Conservation (phyloP, 768 basidiomycete genomes). For the Hirschioporus abietinus region DNA sequence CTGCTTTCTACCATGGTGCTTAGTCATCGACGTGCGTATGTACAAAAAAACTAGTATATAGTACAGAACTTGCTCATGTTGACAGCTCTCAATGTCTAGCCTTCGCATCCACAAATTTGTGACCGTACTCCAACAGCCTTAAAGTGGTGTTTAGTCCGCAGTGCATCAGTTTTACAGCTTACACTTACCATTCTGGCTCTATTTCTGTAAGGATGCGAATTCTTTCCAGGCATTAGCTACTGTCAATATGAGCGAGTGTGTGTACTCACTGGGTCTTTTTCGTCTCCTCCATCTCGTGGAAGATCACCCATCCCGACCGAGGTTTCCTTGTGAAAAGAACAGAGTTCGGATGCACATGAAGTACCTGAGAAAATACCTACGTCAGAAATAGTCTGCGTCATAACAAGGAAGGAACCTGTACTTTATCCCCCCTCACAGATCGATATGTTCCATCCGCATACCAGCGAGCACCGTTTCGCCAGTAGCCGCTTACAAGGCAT, state of each 20-base stretch:
- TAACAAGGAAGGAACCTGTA: slow-evolving; percentile 21
- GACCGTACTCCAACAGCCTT: slow-evolving; percentile 47
- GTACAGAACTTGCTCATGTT: too few species aligned
- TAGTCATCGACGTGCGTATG: too few species aligned
- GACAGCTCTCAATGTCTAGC: background rate
- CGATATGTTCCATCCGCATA: slow-evolving; percentile 90
- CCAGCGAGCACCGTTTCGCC: slow-evolving; percentile 91
- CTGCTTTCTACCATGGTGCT: background rate
- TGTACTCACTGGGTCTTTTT: slow-evolving; percentile 80
- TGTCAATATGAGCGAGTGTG: background rate
- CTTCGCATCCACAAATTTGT: slow-evolving; percentile 36
- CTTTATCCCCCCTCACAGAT: slow-evolving; percentile 81
- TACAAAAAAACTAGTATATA: too few species aligned
- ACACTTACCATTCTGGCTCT: slow-evolving; percentile 82
- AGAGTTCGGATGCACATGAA: slow-evolving; percentile 91
- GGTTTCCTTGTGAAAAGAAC: slow-evolving; percentile 93
- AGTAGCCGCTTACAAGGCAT: slow-evolving; percentile 90
- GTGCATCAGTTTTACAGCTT: slow-evolving; percentile 3
- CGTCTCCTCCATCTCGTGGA: slow-evolving; percentile 95
- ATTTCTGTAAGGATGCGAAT: slow-evolving; percentile 92
- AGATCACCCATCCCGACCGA: slow-evolving; percentile 88
- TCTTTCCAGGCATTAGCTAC: slow-evolving; percentile 35
- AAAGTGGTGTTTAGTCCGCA: slow-evolving; percentile 9
- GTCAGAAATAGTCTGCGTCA: slow-evolving; percentile 4
- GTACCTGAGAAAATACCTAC: slow-evolving; percentile 39